These are phyloP conservation scores for Rosa persica DNA, from an alignment of 306 rosid species.

Conservation along the genomic window DNA sequence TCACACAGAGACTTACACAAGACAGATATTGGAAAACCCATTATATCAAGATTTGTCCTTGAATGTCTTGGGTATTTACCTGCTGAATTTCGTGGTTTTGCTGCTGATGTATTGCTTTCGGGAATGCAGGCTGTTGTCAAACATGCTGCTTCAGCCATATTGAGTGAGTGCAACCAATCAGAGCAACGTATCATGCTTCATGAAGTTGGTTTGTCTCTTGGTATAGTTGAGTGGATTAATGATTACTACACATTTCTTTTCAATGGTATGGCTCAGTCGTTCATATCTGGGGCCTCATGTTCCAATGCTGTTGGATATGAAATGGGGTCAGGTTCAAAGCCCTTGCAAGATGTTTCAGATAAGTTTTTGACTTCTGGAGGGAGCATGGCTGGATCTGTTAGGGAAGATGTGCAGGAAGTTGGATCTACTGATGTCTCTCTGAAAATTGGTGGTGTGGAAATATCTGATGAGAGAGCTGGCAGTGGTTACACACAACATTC, in stretches of 20 bases:
- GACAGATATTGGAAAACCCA: conserved; percentile 44
- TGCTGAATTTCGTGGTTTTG: conserved; percentile 64
- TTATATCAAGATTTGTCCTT: conserved; percentile 65
- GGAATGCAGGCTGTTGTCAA: conserved; percentile 72
- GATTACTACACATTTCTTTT: conserved; percentile 60
- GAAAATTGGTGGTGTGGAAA: conserved; percentile 28
- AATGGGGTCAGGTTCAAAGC: conserved; percentile 26
- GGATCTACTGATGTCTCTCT: conserved; percentile 28
- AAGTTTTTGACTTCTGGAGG: conserved; percentile 40
- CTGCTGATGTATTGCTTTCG: conserved; percentile 66
- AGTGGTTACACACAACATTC: conserved; percentile 25
- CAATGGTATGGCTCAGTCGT: conserved; percentile 22
- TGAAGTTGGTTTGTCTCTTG: conserved; percentile 76
- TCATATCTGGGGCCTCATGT: conserved; percentile 33
- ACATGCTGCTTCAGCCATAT: conserved; percentile 68
- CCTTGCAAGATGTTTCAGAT: conserved; percentile 29
- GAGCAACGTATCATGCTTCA: conserved; percentile 85
- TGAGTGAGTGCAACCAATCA: conserved; percentile 59
- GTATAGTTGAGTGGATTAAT: conserved; percentile 77
- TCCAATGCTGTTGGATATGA: conserved; percentile 34
- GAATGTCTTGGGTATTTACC: conserved; percentile 76
- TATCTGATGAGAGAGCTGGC: conserved; percentile 27
- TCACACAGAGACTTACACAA: conserved; percentile 36
- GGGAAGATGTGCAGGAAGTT: conserved; percentile 22
- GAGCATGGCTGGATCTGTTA: conserved; percentile 24